Evolutionary conservation across 1,284 basidiomycete genomes (phyloP).

Genomic region (Phylloboletellus chloephorus): DNA sequence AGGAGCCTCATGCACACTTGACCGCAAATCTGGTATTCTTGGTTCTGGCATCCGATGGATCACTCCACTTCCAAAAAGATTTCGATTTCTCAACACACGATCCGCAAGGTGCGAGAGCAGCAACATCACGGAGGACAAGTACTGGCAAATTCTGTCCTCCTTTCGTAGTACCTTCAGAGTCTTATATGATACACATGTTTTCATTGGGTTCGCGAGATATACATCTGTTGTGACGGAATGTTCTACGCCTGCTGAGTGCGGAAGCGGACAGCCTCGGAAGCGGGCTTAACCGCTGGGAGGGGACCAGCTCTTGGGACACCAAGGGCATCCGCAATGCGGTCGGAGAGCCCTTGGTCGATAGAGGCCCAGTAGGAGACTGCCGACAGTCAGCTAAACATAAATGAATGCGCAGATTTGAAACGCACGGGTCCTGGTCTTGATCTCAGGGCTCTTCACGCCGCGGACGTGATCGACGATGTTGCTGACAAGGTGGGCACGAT

Average conservation of each 20-base stretch:
- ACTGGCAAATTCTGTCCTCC: no score
- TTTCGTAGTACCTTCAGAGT: conserved; percentile 35
- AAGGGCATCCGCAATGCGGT: conserved; percentile 71
- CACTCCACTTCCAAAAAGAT: no score
- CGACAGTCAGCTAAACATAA: conserved; percentile 6
- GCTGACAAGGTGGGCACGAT: conserved; percentile 64
- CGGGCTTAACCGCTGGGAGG: conserved; percentile 55
- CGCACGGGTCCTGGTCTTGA: conserved; percentile 68
- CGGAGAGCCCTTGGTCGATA: conserved; percentile 66
- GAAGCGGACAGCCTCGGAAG: conserved; percentile 53
- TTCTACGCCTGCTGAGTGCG: conserved; percentile 22
- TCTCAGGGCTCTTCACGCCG: conserved; percentile 55
- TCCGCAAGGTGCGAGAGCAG: no score
- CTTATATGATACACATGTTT: conserved; percentile 9
- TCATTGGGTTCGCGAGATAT: not conserved
- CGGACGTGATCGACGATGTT: conserved; percentile 77
- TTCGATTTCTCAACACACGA: no score
- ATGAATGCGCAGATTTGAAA: conserved; percentile 16
- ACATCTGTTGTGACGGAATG: not conserved
- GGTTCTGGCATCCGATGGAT: no score
- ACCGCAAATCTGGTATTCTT: no score
- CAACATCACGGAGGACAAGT: no score
- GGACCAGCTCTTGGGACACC: conserved; percentile 55
- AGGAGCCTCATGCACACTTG: no score
- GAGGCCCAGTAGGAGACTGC: conserved; percentile 77